Conservation (phyloP, 2,329 filamentous ascomycete species). For the Cladosporium sp. region DNA sequence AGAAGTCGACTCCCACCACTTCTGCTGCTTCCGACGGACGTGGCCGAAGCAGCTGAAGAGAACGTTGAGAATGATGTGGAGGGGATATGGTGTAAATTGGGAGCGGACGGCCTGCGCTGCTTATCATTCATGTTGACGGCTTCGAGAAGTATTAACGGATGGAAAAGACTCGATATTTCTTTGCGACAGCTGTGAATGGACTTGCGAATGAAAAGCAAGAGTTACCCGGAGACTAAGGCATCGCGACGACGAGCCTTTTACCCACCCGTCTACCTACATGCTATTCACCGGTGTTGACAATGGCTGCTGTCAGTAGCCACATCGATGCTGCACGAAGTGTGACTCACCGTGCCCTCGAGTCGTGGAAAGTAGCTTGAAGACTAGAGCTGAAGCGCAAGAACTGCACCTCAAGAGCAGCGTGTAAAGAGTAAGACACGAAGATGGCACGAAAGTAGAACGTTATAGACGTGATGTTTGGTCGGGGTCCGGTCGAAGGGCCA, state of each 20-base stretch:
- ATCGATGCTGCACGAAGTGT: constrained; percentile 23
- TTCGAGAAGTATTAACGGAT: background rate
- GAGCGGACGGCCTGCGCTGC: constrained; percentile 22
- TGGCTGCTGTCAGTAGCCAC: constrained; percentile 11
- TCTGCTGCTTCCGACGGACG: constrained; percentile 31
- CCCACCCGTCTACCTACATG: constrained; percentile 17
- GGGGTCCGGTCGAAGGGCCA: constrained; percentile 16
- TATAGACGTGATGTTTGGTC: constrained; percentile 29
- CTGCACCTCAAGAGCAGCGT: constrained; percentile 18
- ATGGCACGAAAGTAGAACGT: constrained; percentile 31
- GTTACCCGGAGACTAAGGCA: background rate
- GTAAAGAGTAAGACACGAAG: constrained; percentile 26
- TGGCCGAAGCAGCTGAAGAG: constrained; percentile 30
- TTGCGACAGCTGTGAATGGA: background rate
- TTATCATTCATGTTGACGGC: constrained; percentile 24
- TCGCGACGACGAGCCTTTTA: constrained; percentile 8
- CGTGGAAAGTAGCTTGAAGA: constrained; percentile 15
- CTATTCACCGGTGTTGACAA: constrained; percentile 18
- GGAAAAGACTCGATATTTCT: background rate
- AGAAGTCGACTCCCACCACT: constrained; percentile 37
- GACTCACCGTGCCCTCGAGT: constrained; percentile 23
- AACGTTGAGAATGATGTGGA: constrained; percentile 31
- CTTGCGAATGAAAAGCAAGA: constrained; percentile 9
- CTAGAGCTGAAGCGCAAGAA: constrained; percentile 15
- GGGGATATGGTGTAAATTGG: constrained; percentile 30